Conservation (phyloP, 192 early-diverging fungal genomes). For the Dimargaris xerosporica region DNA sequence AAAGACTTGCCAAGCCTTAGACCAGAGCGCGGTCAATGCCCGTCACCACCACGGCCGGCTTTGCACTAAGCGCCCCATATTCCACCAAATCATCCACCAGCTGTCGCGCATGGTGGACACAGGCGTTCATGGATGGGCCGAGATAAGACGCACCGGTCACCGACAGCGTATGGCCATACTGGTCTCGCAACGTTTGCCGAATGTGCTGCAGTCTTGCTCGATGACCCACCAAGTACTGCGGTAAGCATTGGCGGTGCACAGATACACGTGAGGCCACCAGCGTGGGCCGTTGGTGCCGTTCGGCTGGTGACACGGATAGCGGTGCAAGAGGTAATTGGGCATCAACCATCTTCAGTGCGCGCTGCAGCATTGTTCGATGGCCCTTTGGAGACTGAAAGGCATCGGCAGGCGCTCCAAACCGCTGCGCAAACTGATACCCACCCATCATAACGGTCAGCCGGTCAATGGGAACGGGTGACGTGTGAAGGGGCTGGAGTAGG, state of each 20-base stretch:
- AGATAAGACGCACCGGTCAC: slow-evolving; percentile 67
- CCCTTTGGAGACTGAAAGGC: slow-evolving; percentile 14
- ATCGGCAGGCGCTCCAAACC: slow-evolving; percentile 28
- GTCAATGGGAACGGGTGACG: background rate
- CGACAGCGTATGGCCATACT: slow-evolving; percentile 40
- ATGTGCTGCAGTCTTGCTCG: slow-evolving; percentile 41
- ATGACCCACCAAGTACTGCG: slow-evolving; percentile 80
- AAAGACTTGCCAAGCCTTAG: background rate
- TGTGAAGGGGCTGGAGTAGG: background rate
- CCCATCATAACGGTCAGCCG: slow-evolving; percentile 86
- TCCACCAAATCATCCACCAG: slow-evolving; percentile 37
- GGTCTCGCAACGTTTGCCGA: slow-evolving; percentile 33
- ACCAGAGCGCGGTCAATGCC: slow-evolving; percentile 15
- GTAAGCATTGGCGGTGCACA: slow-evolving; percentile 65
- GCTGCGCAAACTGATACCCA: slow-evolving; percentile 50
- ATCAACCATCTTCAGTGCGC: slow-evolving; percentile 41
- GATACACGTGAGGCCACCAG: slow-evolving; percentile 35
- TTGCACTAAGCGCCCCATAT: slow-evolving; percentile 21
- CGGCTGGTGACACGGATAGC: too few relatives aligned
- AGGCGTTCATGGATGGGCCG: slow-evolving; percentile 76
- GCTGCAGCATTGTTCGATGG: slow-evolving; percentile 18
- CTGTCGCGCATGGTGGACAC: slow-evolving; percentile 47
- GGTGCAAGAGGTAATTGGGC: slow-evolving; percentile 38
- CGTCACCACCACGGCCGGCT: slow-evolving; percentile 15
- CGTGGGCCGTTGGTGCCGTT: background rate